Evolutionary conservation across 2,329 filamentous ascomycete species (phyloP), one percentile per base, ranked within the genome.

Genomic region (Alternaria sp.): DNA sequence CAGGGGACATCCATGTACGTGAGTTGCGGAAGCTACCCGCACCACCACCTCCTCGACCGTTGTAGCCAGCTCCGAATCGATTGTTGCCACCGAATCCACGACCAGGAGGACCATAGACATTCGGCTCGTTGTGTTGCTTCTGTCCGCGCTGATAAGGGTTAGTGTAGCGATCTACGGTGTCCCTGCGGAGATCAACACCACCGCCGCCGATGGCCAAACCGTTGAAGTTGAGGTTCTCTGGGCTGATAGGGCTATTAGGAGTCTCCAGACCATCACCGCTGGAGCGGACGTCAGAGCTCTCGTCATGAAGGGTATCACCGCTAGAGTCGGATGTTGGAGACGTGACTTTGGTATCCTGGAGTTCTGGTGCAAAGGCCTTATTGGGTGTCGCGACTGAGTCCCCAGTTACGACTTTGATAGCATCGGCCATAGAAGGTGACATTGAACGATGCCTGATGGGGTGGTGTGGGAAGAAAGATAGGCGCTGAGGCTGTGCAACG

Each of bases 1-100:
- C 75, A 1, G 68, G 67, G 0, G 77, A 76, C 8, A 73, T 54
- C 73, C 74, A 77, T 2, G 70, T 72, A 8, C 61, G 65, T 1
- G 73, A 70, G 46, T 64, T 69, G 15, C 69, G 72, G 9, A 59
- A 68, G 4, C 46, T 47, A 17, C 57, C 62, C 12, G 63, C 54
- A 11, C 57, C 55, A 36, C 47, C 46, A 11, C 65, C 57, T 30
- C 46, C 46, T 12, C 65, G 55, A 11, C 50, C 43, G 15, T 30
- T 56, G 56, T 64, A 60, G 1, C 47, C 52, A 45, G 40, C 46
- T 21, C 21, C 51, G 17, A 32, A 17, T 9, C 57, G 66, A 17
- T 44, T 15, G 45, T 60, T 51, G 21, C 55, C 23, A 12, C 54
- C 56, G 12, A 57, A 47, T 4, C 62, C 54, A 21, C 44, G 61